phyloP scores from a whole-genome alignment of 192 early-diverging fungal genomes.

The Mortierella hygrophila region DNA sequence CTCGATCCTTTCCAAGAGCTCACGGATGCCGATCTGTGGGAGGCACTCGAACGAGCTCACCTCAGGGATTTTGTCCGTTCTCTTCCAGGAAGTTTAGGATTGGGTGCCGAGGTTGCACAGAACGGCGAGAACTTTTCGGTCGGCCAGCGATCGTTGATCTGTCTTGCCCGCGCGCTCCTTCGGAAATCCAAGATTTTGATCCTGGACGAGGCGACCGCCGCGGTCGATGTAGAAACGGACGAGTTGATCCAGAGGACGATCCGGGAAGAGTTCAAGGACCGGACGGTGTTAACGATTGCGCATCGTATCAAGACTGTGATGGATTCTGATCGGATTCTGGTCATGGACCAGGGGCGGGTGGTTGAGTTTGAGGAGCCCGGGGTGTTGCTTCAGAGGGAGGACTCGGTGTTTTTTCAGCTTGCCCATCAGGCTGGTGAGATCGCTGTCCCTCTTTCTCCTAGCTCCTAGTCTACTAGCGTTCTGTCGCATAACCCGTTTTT shows the following conservation, averaged over 20 bases:
- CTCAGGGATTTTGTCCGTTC: conserved; percentile 66
- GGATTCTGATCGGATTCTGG: conserved; percentile 86
- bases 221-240: conserved; percentile 88
- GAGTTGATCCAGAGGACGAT: conserved; percentile 89
- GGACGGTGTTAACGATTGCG: conserved; percentile 91
- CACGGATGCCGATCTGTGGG: conserved; percentile 72
- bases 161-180: conserved; percentile 84
- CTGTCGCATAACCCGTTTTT: background rate
- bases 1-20: conserved; percentile 81
- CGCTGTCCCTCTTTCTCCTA: background rate
- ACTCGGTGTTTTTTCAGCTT: conserved; percentile 38
- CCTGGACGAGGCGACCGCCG: conserved; percentile 62
- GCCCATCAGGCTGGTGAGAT: conserved; percentile 39
- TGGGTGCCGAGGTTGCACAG: conserved; percentile 64
- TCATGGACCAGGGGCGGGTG: conserved; percentile 77
- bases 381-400: conserved; percentile 18
- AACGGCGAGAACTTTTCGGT: conserved; percentile 81
- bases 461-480: background rate
- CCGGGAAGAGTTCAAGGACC: conserved; percentile 74
- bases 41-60: conserved; percentile 70
- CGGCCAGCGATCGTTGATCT: conserved; percentile 87
- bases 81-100: conserved; percentile 36
- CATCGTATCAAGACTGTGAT: conserved; percentile 89
- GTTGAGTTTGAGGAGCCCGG: conserved; percentile 67
- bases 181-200: conserved; percentile 67